A percentile compares a stretch with the other conserved stretches of the same genome.
These are phyloP conservation scores for Fusarium circinatum DNA, from an alignment of 2,329 filamentous ascomycete genomes.

Conservation along the genomic window DNA sequence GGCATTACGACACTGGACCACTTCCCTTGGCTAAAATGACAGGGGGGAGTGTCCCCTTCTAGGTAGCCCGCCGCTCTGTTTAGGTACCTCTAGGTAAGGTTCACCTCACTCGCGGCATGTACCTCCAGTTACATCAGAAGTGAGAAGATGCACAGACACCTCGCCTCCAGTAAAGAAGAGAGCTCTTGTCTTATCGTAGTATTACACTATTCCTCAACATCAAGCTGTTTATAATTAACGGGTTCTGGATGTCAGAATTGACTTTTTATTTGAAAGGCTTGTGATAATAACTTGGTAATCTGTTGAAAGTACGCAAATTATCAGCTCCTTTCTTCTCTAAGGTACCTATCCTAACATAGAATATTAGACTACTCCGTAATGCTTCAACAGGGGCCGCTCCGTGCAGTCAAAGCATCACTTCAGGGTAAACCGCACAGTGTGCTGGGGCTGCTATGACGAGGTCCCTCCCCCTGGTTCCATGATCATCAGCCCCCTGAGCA, in stretches of 20 bases:
- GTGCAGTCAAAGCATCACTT: neutral
- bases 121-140: neutral
- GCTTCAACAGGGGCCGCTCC: neutral
- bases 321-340: neutral
- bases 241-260: neutral
- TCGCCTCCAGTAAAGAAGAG: neutral
- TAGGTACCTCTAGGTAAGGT: neutral
- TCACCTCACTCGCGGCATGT: neutral
- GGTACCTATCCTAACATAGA: neutral
- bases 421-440: slow-evolving; percentile 38
- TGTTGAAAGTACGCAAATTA: neutral
- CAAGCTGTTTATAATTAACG: neutral
- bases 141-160: neutral
- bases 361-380: neutral
- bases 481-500: neutral
- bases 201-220: neutral
- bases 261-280: neutral
- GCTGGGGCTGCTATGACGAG: neutral
- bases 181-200: neutral
- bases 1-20: slow-evolving; percentile 41
- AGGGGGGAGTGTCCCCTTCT: slow-evolving; percentile 25
- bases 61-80: neutral
- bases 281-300: neutral
- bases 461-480: neutral
- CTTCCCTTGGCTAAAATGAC: slow-evolving; percentile 20